Base-by-base conservation (phyloP, 805 yeast genomes). In the Candida ascalaphidarum region DNA sequence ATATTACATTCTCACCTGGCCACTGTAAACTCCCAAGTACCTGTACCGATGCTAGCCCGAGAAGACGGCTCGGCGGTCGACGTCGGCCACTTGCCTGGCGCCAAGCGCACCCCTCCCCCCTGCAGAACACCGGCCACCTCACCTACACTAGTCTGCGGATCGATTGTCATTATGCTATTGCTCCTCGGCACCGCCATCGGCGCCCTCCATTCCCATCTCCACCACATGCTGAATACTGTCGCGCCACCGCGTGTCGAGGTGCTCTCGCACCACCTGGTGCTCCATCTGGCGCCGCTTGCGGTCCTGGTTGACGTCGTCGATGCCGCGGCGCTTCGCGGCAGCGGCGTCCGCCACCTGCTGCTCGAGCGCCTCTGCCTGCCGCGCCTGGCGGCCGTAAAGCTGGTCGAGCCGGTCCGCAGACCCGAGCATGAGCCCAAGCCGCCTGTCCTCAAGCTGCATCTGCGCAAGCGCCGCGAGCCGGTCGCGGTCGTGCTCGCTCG, bases 391-490 rank as follows among this genome's bases (percentile, higher is more conserved):
- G 47, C 39, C 27, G 44, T 44, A 63, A 58, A 68, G 32, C 48
- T 67, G 50, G 43, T 52, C 30, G 48, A 55, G 44, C n/a, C n/a
- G n/a, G 8, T 17, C 18, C 35, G 56, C 55, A 5, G 58, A 48
- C 7, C 29, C 30, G 17, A 56, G 31, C 6, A 17, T 8, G 12
- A 68, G 36, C 21, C 50, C 42, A 14, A 74, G 44, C n/a, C 63
- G 57, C 12, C 71, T 40, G 17, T 56, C 50, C 27, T 68, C 60
- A 23, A 64, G 50, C 14, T 45, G 36, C 3, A 68, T 42, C 40
- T 66, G 66, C 17, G 63, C 58, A 16, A 68, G 34, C 4, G 67
- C 50, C 7, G 64, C 50, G 34, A 57, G 53, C 37, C 61, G 33
- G 15, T 44, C 43, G 22, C 44, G 34, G 26, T 35, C 39, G 26